Evolutionary conservation across 352 stramenopile species (phyloP).

Genomic region (Phytophthora gonapodyides): DNA sequence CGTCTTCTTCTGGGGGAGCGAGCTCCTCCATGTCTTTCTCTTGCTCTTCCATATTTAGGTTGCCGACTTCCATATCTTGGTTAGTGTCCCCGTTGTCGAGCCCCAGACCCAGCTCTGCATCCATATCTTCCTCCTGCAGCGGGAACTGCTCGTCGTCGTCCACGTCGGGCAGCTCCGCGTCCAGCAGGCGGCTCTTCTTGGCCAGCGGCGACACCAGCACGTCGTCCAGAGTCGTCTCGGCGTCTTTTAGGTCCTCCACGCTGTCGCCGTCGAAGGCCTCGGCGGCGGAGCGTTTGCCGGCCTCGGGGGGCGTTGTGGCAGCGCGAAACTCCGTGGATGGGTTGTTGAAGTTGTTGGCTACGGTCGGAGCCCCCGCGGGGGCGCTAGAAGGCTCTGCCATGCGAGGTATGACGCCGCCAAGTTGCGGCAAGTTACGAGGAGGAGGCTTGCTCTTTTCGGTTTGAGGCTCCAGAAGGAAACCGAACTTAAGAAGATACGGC

Average conservation of each 20-base stretch:
- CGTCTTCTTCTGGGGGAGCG: conserved; percentile 23
- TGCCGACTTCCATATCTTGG: conserved; percentile 12
- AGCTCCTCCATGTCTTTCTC: conserved; percentile 18
- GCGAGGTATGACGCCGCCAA: conserved; percentile 2
- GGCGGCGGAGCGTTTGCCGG: conserved; percentile 31
- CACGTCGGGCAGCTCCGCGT: conserved; percentile 51
- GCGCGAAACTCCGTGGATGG: not conserved
- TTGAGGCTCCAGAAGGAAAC: not conserved
- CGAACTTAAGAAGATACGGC: conserved; percentile 16
- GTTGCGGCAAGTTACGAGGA: not conserved
- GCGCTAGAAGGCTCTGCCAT: conserved; percentile 32
- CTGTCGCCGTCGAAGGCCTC: conserved; percentile 35
- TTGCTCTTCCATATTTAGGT: conserved; percentile 14
- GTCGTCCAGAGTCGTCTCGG: conserved; percentile 65
- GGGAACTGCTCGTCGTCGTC: conserved; percentile 51
- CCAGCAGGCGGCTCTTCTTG: conserved; percentile 56
- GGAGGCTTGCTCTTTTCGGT: conserved; percentile 13
- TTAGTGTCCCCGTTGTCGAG: conserved; percentile 21
- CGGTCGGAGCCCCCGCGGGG: not conserved
- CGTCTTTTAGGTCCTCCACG: conserved; percentile 34
- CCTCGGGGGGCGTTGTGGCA: not conserved
- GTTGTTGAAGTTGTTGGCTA: conserved; percentile 10
- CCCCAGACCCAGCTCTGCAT: conserved; percentile 27
- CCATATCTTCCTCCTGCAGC: conserved; percentile 35
- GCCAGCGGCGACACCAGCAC: conserved; percentile 52